Conservation (phyloP, 257 asterid genomes). For the Coffea canephora region DNA sequence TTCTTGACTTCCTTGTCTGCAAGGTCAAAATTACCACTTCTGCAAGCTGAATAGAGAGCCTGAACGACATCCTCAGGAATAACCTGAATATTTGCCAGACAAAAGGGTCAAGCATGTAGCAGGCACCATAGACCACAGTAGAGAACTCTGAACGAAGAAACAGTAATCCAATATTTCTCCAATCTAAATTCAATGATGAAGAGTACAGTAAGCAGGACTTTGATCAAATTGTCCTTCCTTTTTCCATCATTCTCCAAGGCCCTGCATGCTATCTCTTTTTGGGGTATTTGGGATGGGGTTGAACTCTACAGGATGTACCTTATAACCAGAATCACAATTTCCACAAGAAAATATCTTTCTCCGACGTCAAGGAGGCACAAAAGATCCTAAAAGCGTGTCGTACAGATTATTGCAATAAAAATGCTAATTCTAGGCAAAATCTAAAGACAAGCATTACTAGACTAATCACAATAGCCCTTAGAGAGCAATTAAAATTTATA, state of each 20-base stretch:
- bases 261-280: no score
- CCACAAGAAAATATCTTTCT: background rate
- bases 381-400: background rate
- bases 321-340: background rate
- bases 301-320: background rate
- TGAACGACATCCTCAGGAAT: slow-evolving; percentile 64
- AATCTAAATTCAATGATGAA: background rate
- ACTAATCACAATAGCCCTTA: background rate
- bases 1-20: slow-evolving; percentile 84
- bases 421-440: background rate
- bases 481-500: background rate
- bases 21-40: slow-evolving; percentile 72
- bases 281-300: background rate
- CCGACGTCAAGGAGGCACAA: background rate
- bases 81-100: slow-evolving; percentile 48
- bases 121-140: background rate
- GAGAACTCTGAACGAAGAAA: background rate
- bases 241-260: background rate
- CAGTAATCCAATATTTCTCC: background rate
- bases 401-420: background rate
- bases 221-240: background rate
- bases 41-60: slow-evolving; percentile 68
- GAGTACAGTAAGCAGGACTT: background rate
- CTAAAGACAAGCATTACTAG: background rate
- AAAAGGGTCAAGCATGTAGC: background rate